A percentile compares a stretch with the other conserved stretches of the same genome.
These are phyloP conservation scores for Anisodus acutangulus DNA, from an alignment of 257 asterid genomes.

Conservation along the genomic window DNA sequence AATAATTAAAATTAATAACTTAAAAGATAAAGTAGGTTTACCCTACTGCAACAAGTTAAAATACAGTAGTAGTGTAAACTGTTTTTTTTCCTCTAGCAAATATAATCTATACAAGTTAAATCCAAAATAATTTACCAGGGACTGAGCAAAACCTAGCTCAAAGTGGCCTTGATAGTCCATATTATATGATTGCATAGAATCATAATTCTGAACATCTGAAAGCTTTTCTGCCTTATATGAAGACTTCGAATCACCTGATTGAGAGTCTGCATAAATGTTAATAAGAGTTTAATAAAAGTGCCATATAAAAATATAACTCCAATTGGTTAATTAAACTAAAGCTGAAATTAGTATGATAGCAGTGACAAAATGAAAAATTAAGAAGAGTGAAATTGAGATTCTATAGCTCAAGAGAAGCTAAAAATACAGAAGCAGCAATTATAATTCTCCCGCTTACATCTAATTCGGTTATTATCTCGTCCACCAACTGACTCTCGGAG, in stretches of 20 bases:
- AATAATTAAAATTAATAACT: not conserved
- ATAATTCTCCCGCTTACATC: not conserved
- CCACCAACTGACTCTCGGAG: too few species aligned
- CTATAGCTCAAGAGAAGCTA: not conserved
- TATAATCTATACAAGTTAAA: not conserved
- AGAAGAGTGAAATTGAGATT: too few species aligned
- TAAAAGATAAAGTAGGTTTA: too few species aligned
- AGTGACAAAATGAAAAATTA: too few species aligned
- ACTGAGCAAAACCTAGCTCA: slow-evolving; percentile 28
- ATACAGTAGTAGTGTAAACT: too few species aligned
- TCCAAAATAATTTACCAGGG: slow-evolving; percentile 1
- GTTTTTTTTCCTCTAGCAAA: too few species aligned
- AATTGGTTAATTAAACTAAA: not conserved
- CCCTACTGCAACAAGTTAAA: too few species aligned
- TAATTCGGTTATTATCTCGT: not conserved
- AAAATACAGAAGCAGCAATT: not conserved
- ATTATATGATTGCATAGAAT: not conserved
- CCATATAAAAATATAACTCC: not conserved
- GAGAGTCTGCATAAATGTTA: slow-evolving; percentile 5
- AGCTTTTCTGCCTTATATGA: slow-evolving; percentile 1
- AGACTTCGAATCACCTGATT: slow-evolving; percentile 25
- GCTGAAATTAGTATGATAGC: not conserved
- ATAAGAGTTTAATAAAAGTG: not conserved
- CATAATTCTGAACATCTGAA: not conserved
- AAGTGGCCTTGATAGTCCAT: slow-evolving; percentile 24